A percentile compares a stretch with the other conserved stretches of the same genome.
Conservation (phyloP, 2,329 filamentous ascomycete species). For the Diatrype stigma region DNA sequence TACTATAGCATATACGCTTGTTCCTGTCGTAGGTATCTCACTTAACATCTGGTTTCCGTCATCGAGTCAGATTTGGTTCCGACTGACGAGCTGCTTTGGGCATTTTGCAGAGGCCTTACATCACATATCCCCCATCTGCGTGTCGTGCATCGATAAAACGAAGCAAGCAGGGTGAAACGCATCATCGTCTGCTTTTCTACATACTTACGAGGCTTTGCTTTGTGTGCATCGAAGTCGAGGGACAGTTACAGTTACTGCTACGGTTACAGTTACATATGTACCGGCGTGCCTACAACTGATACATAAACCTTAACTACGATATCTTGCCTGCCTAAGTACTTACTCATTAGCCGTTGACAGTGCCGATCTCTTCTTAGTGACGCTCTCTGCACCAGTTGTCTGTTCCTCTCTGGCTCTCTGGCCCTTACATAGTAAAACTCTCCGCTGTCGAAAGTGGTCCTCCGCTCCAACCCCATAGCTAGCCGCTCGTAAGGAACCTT, state of each 20-base stretch:
- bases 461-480: too few relatives aligned
- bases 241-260: too few relatives aligned
- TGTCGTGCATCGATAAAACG: not conserved
- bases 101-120: constrained; percentile 23
- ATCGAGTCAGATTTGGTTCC: constrained; percentile 14
- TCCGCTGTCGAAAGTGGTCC: too few relatives aligned
- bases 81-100: constrained; percentile 19
- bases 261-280: too few relatives aligned
- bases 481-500: too few relatives aligned
- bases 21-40: constrained; percentile 1
- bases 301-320: not conserved
- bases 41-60: constrained; percentile 4
- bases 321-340: not conserved
- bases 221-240: too few relatives aligned
- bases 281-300: too few relatives aligned
- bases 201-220: too few relatives aligned
- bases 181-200: not conserved
- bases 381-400: too few relatives aligned
- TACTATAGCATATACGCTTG: constrained; percentile 7
- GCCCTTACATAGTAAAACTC: too few relatives aligned
- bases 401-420: too few relatives aligned
- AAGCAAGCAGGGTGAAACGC: not conserved
- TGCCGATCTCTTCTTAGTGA: not conserved
- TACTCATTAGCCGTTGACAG: not conserved
- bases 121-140: constrained; percentile 14